Base-by-base conservation (phyloP, 805 yeast species). In the Naumovozyma castellii region DNA sequence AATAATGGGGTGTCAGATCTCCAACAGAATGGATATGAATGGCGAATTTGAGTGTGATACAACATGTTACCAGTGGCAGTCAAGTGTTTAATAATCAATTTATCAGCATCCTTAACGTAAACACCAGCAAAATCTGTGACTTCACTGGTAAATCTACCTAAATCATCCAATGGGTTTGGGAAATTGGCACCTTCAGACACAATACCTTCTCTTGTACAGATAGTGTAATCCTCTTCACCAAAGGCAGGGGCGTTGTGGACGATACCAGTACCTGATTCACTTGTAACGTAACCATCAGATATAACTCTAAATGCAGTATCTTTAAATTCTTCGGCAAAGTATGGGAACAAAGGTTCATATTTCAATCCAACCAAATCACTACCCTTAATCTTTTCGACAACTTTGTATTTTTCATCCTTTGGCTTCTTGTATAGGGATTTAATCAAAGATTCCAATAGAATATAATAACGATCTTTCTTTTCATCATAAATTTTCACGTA, bases 1-100 rank as follows among this genome's bases (percentile, higher is more conserved):
- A 92, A 65, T 61, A 92, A 77, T 40, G 99, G 99, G 22, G 99
- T 92, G 61, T 92, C 98, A 3, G 97, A 90, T 76, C 99, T 83
- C 99, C 99, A 92, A 71, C 99, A 92, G 82, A 92, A 92, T 56
- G 99, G 98, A 66, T 92, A 92, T 64, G 94, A 82, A 73, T 92
- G 99, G 68, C 80, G 79, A 50, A 88, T 73, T 71, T 92, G 97
- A 33, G 85, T 69, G 42, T 79, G 81, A 33, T 78, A 74, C 48
- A 92, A 69, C 29, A 92, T 51, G 49, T 80, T 75, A 38, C 95
- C 97, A 31, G 70, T 63, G 39, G 77, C 84, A 43, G 92, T 84
- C 60, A 92, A 72, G 48, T 75, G 67, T 66, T 86, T 88, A 64
- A 92, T 86, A 60, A 92, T 90, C 56, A 76, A 73, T 54, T 86